phyloP scores from a whole-genome alignment of 129 eudicot genomes.

The Lonicera japonica region DNA sequence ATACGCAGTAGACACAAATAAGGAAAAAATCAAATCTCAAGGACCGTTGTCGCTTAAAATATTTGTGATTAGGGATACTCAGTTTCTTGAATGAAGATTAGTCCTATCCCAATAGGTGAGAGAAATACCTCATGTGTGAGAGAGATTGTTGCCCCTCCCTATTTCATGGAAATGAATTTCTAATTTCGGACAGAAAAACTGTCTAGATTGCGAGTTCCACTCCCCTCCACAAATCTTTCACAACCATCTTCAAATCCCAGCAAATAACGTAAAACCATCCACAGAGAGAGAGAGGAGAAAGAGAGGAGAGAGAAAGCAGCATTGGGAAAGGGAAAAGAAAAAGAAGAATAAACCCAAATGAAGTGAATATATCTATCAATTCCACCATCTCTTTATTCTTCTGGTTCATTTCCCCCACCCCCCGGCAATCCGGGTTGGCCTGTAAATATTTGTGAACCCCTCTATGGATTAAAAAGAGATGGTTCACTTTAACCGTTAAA shows the following conservation, averaged over 20 bases:
- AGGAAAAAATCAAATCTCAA: no score
- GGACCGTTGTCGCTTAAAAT: no score
- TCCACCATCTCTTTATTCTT: background rate
- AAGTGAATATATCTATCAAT: background rate
- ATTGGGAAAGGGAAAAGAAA: background rate
- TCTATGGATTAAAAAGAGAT: slow-evolving; percentile 9
- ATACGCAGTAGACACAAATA: no score
- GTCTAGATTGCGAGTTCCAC: background rate
- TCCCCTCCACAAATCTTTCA: slow-evolving; percentile 2
- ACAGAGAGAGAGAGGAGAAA: background rate
- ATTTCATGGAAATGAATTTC: no score
- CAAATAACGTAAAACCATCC: background rate
- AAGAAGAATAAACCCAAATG: no score
- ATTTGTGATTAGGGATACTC: no score
- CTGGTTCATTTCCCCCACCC: slow-evolving; percentile 5
- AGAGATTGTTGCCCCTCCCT: no score
- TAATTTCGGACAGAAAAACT: no score
- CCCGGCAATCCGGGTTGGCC: slow-evolving; percentile 23
- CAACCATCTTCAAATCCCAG: background rate
- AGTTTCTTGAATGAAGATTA: no score
- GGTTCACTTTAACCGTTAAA: slow-evolving; percentile 7
- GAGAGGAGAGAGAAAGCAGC: background rate
- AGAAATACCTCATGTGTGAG: no score
- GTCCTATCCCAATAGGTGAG: no score
- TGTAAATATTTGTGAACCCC: background rate